phyloP scores from a whole-genome alignment of 192 early-diverging fungal genomes.

The Backusella sp. region DNA sequence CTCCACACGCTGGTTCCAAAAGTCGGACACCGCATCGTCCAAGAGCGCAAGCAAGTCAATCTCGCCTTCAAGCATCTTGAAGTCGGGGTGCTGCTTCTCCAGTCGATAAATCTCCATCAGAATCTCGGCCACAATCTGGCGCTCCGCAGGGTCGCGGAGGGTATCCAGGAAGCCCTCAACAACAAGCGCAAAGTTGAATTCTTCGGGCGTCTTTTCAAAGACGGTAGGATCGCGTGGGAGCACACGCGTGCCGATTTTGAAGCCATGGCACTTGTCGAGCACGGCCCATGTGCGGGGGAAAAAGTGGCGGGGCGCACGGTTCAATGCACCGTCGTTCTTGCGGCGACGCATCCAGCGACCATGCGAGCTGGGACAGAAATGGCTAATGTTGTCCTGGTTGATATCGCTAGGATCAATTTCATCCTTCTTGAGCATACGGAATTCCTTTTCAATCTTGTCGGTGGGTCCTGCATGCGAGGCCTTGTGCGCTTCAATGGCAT shows the following conservation, averaged over 20 bases:
- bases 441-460: conserved; percentile 45
- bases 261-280: conserved; percentile 58
- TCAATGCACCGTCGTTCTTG: conserved; percentile 83
- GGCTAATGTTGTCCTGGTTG: conserved; percentile 41
- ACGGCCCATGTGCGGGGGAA: conserved; percentile 78
- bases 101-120: conserved; percentile 68
- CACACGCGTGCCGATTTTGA: conserved; percentile 57
- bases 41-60: conserved; percentile 65
- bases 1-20: conserved; percentile 71
- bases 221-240: conserved; percentile 76
- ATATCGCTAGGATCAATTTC: conserved; percentile 44
- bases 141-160: conserved; percentile 77
- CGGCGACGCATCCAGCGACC: conserved; percentile 74
- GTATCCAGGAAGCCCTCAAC: conserved; percentile 74
- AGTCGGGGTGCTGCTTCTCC: conserved; percentile 63
- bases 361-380: conserved; percentile 48
- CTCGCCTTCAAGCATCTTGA: conserved; percentile 39
- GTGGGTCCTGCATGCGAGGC: conserved; percentile 57
- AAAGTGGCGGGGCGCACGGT: conserved; percentile 76
- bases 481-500: conserved; percentile 56
- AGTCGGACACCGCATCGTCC: conserved; percentile 60
- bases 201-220: conserved; percentile 79
- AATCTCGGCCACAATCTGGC: conserved; percentile 73
- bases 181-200: conserved; percentile 82
- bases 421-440: conserved; percentile 48